Base-by-base conservation (phyloP, 192 early-diverging fungal genomes). In the Mortierella alpina region DNA sequence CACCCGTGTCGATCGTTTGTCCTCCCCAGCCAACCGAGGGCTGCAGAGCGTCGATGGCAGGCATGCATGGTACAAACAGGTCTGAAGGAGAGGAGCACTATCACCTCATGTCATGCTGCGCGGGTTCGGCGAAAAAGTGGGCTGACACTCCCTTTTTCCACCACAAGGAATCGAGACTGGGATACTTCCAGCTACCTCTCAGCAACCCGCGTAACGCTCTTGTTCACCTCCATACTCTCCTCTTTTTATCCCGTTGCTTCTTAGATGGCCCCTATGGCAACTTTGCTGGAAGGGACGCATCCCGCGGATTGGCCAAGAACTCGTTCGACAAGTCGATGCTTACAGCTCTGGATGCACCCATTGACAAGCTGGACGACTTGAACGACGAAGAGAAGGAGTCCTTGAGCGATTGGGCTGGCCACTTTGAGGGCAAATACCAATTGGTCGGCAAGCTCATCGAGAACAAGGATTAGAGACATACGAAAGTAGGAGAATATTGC, bases 251-350 rank as follows among this genome's bases (percentile, higher is more conserved):
- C 17, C 9, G 15, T 22, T 2, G 4, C 31, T 12, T 52, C 10
- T 11, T 83, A 93, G 94, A 86, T 15, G 96, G 96, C 6, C 95
- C 93, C n/a, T 99, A 99, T 73, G 93, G 90, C 41, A 97, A 96
- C 88, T 99, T 98, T 91, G 92, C 96, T 7, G 97, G 97, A 2
- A 90, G 93, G n/a, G 97, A 99, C 86, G 96, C 97, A 15, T 96
- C 95, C 18, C 90, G 97, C 42, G 96, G 97, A 0, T 83, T 99
- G 64, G 93, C 96, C 47, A 92, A 96, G 76, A 87, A 93, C 64
- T 93, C 92, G 54, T 97, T 99, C 74, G 94, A 96, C 68, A 83
- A 73, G 55, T 85, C 86, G 11, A 88, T 97, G 85, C 63, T 98
- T 63, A 75, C 85, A 2, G 86, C 88, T n/a, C 50, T 92, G 20